Evolutionary conservation across 2,329 filamentous ascomycete genomes (phyloP), one percentile per base, ranked within the genome.

Genomic region (Penicillium palitans): DNA sequence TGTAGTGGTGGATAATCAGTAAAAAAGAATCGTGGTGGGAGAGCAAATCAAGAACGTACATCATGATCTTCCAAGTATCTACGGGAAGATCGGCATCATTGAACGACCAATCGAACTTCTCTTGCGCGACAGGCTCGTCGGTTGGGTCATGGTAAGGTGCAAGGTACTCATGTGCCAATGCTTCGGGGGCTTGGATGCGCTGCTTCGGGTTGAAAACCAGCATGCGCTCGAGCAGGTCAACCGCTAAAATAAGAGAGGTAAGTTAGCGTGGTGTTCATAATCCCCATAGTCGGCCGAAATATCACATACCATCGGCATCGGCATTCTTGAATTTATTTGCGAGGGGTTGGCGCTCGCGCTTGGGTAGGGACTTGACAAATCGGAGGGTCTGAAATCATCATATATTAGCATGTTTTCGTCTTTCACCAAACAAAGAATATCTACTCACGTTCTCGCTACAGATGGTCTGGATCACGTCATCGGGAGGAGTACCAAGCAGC

Each of bases 61-160:
- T 99, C 95, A 98, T 99, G 74, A 99, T 97, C 82, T 99, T 99
- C 95, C 95, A 99, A n/a, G 93, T 96, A 74, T 99, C 95, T 51
- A 98, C 93, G 0, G 95, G 93, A 57, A 99, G 81, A 73, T 99
- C 95, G 48, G 93, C 95, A 70, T 99, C 95, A 76, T 98, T 98
- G 80, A 99, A 99, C 54, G 93, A 97, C 95, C 95, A 99, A 75
- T 99, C 95, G 70, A 99, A 99, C 80, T 96, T 97, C 81, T 97
- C 93, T 61, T 96, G 91, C 24, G 95, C 91, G 17, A 92, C 88
- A 1, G 95, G 95, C 81, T 99, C 95, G 72, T 99, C 95, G 45
- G 90, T 95, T 9, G 95, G 93, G 74, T 99, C 95, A 78, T 99
- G 95, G 81, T 99, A 99, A 8, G 93, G 93, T 10, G 91, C 86